Percentiles rank a stretch among this genome's conserved stretches.
Conservation (phyloP, 2,329 filamentous ascomycete species). For the Pezicula radicicola region DNA sequence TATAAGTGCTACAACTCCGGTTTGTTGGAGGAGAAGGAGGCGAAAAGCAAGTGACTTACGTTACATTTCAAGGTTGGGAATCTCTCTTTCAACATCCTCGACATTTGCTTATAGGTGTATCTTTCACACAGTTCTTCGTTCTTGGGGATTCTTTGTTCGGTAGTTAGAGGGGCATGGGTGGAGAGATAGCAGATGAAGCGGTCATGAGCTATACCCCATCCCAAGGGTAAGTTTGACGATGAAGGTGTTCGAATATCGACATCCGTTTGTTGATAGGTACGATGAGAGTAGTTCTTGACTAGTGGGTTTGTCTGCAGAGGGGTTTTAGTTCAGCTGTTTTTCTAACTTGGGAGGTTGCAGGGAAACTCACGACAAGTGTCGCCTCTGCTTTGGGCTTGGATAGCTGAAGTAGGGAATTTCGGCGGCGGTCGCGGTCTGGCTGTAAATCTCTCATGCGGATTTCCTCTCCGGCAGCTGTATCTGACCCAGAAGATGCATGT, state of each 20-base stretch:
- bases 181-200: conserved; percentile 24
- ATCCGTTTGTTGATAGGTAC: too few species aligned
- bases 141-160: conserved; percentile 11
- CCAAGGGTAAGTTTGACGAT: conserved; percentile 15
- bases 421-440: too few species aligned
- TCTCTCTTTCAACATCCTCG: conserved; percentile 10
- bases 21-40: not conserved
- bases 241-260: conserved; percentile 2
- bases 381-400: too few species aligned
- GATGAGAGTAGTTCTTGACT: too few species aligned
- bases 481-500: too few species aligned
- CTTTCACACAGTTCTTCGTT: conserved; percentile 17
- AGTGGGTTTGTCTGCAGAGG: too few species aligned
- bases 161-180: conserved; percentile 22
- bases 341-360: too few species aligned
- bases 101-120: conserved; percentile 19
- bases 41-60: conserved; percentile 10
- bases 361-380: too few species aligned
- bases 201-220: conserved; percentile 20
- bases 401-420: too few species aligned
- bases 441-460: too few species aligned
- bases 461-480: too few species aligned
- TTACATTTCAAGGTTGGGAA: conserved; percentile 15
- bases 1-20: not conserved
- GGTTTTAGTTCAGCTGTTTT: too few species aligned